phyloP scores from a whole-genome alignment of 495 filamentous ascomycete genomes.

The Podospora fimiseda region DNA sequence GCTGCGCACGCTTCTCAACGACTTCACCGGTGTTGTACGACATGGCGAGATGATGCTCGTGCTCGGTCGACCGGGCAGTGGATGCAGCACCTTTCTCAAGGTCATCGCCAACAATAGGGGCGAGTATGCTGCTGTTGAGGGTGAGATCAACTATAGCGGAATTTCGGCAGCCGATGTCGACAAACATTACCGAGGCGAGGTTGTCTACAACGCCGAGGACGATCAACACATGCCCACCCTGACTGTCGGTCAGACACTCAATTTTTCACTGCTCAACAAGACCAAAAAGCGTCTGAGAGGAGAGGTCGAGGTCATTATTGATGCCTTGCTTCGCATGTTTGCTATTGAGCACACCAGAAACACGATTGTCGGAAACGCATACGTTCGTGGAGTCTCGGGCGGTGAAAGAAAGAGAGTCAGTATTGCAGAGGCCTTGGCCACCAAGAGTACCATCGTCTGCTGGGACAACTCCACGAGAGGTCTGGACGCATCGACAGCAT shows the following conservation, averaged over 20 bases:
- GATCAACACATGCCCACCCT: slow-evolving; percentile 73
- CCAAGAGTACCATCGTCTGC: slow-evolving; percentile 44
- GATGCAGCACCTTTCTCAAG: slow-evolving; percentile 76
- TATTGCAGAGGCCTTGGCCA: slow-evolving; percentile 46
- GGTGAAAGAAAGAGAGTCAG: slow-evolving; percentile 54
- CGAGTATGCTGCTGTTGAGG: slow-evolving; percentile 59
- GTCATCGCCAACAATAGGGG: slow-evolving; percentile 65
- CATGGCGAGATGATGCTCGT: slow-evolving; percentile 82
- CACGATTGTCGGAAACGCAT: slow-evolving; percentile 80
- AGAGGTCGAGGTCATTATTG: slow-evolving; percentile 62
- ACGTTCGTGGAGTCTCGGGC: slow-evolving; percentile 64
- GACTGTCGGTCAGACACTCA: slow-evolving; percentile 72
- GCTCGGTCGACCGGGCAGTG: slow-evolving; percentile 70
- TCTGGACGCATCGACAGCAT: slow-evolving; percentile 69
- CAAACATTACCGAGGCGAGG: slow-evolving; percentile 68
- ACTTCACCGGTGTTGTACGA: slow-evolving; percentile 71
- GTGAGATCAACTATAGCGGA: slow-evolving; percentile 70
- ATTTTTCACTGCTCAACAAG: slow-evolving; percentile 79
- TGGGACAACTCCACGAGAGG: slow-evolving; percentile 77
- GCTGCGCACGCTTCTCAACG: slow-evolving; percentile 58
- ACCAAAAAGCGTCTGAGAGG: slow-evolving; percentile 64
- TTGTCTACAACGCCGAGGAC: slow-evolving; percentile 78
- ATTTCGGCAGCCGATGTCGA: slow-evolving; percentile 63
- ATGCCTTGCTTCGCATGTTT: slow-evolving; percentile 69
- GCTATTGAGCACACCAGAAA: slow-evolving; percentile 71